These are phyloP conservation scores for Byssothecium circinans DNA, from an alignment of 2,329 filamentous ascomycete genomes.

Conservation along the genomic window DNA sequence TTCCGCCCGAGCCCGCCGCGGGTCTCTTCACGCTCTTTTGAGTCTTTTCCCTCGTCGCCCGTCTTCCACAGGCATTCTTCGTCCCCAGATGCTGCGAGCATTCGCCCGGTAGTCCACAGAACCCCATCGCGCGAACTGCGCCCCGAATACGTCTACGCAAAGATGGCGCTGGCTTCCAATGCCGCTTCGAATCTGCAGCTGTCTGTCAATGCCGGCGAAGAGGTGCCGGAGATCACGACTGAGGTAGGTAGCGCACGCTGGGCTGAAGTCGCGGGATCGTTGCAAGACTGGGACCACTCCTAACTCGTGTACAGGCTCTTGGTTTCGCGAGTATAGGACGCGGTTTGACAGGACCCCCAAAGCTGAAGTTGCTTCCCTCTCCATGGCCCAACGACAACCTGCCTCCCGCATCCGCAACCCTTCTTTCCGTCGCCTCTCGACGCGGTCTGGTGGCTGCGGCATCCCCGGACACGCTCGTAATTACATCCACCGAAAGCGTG, in stretches of 20 bases:
- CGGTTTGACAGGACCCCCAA: constrained; percentile 72
- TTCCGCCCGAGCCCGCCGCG: constrained; percentile 28
- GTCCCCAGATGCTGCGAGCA: constrained; percentile 23
- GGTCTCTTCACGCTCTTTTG: constrained; percentile 27
- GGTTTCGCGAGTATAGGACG: constrained; percentile 68
- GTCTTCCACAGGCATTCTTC: constrained; percentile 21
- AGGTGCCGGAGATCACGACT: constrained; percentile 77
- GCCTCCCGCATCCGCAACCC: constrained; percentile 75
- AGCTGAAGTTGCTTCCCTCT: constrained; percentile 74
- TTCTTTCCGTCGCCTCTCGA: constrained; percentile 79
- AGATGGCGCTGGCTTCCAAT: constrained; percentile 68
- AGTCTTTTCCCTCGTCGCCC: constrained; percentile 12
- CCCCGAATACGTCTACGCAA: constrained; percentile 30
- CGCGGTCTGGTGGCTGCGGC: constrained; percentile 85
- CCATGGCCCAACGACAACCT: constrained; percentile 71
- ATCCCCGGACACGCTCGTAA: constrained; percentile 74
- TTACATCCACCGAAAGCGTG: constrained; percentile 76
- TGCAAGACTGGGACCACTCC: not conserved
- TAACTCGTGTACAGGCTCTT: constrained; percentile 57
- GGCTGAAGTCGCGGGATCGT: not conserved
- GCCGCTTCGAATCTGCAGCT: constrained; percentile 48
- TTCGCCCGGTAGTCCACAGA: constrained; percentile 21
- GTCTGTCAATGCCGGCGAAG: constrained; percentile 58
- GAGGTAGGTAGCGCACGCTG: constrained; percentile 59
- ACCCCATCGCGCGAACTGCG: constrained; percentile 31